Evolutionary conservation across 2,329 filamentous ascomycete species (phyloP).

Genomic region (Penicillium freii): DNA sequence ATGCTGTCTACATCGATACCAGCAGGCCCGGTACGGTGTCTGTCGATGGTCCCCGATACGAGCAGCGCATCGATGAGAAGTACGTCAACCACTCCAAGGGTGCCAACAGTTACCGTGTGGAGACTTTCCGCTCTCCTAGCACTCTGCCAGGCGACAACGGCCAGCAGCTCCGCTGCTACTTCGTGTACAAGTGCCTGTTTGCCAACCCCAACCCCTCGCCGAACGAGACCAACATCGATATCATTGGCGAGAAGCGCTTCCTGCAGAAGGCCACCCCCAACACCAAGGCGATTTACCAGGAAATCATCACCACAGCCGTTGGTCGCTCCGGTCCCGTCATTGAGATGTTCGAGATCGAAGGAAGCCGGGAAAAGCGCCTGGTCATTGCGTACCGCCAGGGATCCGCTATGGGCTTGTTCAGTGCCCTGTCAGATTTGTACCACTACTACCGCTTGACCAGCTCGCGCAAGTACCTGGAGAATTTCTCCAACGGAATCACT

Average conservation of each 20-base stretch:
- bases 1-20: slow-evolving; percentile 98
- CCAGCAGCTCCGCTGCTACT: slow-evolving; percentile 91
- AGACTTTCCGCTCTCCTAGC: slow-evolving; percentile 92
- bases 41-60: slow-evolving; percentile 80
- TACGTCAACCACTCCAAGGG: slow-evolving; percentile 79
- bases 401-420: slow-evolving; percentile 90
- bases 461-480: slow-evolving; percentile 95
- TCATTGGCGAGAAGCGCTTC: slow-evolving; percentile 91
- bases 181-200: slow-evolving; percentile 96
- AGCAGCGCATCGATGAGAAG: slow-evolving; percentile 90
- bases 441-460: slow-evolving; percentile 98
- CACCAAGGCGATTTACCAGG: slow-evolving; percentile 92
- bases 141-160: slow-evolving; percentile 71
- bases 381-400: slow-evolving; percentile 93
- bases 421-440: slow-evolving; percentile 90
- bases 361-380: slow-evolving; percentile 84
- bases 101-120: slow-evolving; percentile 79
- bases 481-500: slow-evolving; percentile 97
- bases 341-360: slow-evolving; percentile 95
- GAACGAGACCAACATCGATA: slow-evolving; percentile 81
- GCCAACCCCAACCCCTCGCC: slow-evolving; percentile 68
- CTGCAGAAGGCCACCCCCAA: slow-evolving; percentile 93
- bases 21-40: slow-evolving; percentile 81
- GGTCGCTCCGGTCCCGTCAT: slow-evolving; percentile 88
- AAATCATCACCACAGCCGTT: slow-evolving; percentile 84